phyloP scores from a whole-genome alignment of 345 rosid species.

The Rubroshorea leprosula region DNA sequence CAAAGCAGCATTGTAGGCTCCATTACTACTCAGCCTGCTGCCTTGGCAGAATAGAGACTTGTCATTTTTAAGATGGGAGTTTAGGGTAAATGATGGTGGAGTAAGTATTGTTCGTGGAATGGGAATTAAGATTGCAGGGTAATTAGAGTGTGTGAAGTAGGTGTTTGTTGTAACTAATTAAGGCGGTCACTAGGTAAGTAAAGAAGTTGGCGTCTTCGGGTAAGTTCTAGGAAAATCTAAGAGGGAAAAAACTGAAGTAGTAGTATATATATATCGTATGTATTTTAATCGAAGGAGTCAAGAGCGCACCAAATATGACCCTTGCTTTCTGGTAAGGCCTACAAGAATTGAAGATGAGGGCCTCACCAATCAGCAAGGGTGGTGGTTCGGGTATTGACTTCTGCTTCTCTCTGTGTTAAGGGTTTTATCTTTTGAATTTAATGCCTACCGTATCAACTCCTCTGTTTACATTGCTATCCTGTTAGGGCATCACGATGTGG shows the following conservation, averaged over 20 bases:
- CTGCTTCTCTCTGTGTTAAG: constrained; percentile 23
- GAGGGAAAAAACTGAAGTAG: background rate
- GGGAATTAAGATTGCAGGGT: no score
- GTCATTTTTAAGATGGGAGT: no score
- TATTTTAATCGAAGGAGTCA: constrained; percentile 48
- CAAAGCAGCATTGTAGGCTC: constrained; percentile 25
- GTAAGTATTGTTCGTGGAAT: no score
- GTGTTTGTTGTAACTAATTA: background rate
- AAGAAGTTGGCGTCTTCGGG: no score
- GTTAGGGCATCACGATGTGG: no score
- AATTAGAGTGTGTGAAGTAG: no score
- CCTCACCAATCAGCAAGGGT: constrained; percentile 34
- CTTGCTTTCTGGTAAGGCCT: constrained; percentile 28
- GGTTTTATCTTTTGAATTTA: no score
- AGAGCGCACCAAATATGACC: constrained; percentile 82
- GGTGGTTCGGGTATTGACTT: constrained; percentile 99
- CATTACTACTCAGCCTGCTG: constrained; percentile 12
- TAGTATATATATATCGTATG: background rate
- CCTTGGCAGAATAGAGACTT: no score
- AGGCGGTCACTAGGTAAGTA: background rate
- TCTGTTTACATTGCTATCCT: no score
- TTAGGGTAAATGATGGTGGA: no score
- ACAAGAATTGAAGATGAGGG: constrained; percentile 3
- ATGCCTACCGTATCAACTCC: no score
- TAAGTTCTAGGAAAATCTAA: no score